These are phyloP conservation scores for Xylariaceae sp. DNA, from an alignment of 2,329 filamentous ascomycete species.

Conservation along the genomic window DNA sequence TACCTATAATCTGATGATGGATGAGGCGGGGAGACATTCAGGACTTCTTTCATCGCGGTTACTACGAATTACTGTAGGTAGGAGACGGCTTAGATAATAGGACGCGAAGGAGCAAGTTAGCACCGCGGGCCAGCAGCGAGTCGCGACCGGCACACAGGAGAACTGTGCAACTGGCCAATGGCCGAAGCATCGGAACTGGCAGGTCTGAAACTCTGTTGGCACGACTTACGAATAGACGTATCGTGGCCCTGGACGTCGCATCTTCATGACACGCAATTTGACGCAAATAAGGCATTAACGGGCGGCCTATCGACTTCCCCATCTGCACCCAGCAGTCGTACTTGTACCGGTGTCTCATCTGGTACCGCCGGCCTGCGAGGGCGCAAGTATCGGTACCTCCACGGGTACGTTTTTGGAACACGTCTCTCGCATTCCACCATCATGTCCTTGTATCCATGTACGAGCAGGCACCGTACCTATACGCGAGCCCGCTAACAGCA, in stretches of 20 bases:
- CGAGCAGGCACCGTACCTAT: background rate
- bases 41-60: too few relatives aligned
- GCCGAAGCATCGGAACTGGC: constrained; percentile 10
- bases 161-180: constrained; percentile 12
- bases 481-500: background rate
- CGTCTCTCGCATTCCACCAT: background rate
- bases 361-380: background rate
- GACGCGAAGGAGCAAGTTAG: too few relatives aligned
- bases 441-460: background rate
- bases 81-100: too few relatives aligned
- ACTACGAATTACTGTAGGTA: too few relatives aligned
- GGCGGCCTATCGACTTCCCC: background rate
- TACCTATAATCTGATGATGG: too few relatives aligned
- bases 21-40: too few relatives aligned
- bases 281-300: background rate
- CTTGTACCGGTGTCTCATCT: background rate
- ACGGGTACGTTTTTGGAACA: background rate
- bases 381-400: background rate
- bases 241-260: background rate
- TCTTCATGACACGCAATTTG: background rate
- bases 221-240: background rate
- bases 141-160: background rate
- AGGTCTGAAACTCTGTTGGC: constrained; percentile 10
- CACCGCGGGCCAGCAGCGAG: background rate
- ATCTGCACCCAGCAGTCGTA: background rate